Percentiles rank a stretch among this genome's conserved stretches.
These are phyloP conservation scores for Phyllosticta capitalensis DNA, from an alignment of 2,329 filamentous ascomycete genomes.

Conservation along the genomic window DNA sequence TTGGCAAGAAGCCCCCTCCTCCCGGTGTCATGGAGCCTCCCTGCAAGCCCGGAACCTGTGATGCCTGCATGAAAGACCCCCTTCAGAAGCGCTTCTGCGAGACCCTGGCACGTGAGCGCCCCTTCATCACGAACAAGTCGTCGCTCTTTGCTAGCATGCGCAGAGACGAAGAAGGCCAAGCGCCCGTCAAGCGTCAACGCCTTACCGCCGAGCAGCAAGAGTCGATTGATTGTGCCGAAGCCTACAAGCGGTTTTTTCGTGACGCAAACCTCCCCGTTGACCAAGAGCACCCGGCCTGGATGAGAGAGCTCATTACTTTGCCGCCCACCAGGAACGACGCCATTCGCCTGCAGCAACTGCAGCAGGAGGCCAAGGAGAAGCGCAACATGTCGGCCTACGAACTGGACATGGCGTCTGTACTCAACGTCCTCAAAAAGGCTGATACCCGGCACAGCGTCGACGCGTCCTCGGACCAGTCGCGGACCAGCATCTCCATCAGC, in stretches of 20 bases:
- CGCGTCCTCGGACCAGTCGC: slow-evolving; percentile 6
- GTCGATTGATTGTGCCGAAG: slow-evolving; percentile 9
- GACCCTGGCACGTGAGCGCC: slow-evolving; percentile 10
- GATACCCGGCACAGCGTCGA: slow-evolving; percentile 9
- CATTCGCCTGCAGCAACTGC: slow-evolving; percentile 6
- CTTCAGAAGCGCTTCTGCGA: slow-evolving; percentile 16
- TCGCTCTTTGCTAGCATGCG: slow-evolving; percentile 4
- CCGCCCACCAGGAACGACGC: slow-evolving; percentile 5
- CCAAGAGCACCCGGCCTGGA: slow-evolving; percentile 9
- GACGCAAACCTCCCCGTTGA: slow-evolving; percentile 9
- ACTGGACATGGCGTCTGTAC: slow-evolving; percentile 10
- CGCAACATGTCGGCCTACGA: slow-evolving; percentile 9
- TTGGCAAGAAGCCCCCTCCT: slow-evolving; percentile 4
- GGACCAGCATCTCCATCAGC: slow-evolving; percentile 7
- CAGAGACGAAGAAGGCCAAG: slow-evolving; percentile 4
- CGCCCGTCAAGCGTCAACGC: slow-evolving; percentile 9
- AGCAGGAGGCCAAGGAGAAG: slow-evolving; percentile 6
- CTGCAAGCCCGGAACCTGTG: slow-evolving; percentile 24
- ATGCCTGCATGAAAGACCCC: slow-evolving; percentile 26
- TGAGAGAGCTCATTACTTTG: slow-evolving; percentile 10
- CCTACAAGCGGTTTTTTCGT: slow-evolving; percentile 10
- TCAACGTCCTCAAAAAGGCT: slow-evolving; percentile 10
- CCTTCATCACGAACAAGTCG: slow-evolving; percentile 3
- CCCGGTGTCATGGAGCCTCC: slow-evolving; percentile 9
- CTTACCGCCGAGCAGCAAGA: neutral